These are phyloP conservation scores for Eucalyptus leucophloia DNA, from an alignment of 345 rosid species.

Conservation along the genomic window DNA sequence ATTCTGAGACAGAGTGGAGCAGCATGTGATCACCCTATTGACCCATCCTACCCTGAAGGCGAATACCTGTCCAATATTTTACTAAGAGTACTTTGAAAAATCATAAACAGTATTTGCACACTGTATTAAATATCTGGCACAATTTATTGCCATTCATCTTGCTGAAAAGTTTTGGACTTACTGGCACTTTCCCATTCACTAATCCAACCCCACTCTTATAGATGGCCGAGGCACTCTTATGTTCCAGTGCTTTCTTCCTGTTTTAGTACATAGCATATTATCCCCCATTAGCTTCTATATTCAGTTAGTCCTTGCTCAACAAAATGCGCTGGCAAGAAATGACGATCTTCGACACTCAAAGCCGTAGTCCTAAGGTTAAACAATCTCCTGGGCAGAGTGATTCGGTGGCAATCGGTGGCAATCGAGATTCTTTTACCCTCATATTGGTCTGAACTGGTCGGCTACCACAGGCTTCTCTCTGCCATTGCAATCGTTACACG, in stretches of 20 bases:
- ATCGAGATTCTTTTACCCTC: not conserved
- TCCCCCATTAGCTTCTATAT: not conserved
- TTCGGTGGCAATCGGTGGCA: not conserved
- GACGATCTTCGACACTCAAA: not conserved
- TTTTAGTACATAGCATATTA: not conserved
- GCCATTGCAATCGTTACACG: not conserved
- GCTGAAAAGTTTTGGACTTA: not conserved
- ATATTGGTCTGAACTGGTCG: not conserved
- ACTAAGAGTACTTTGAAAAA: constrained; percentile 30
- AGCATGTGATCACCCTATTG: constrained; percentile 79
- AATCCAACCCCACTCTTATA: not conserved
- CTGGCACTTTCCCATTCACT: not conserved
- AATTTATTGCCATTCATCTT: not conserved
- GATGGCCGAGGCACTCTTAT: not conserved
- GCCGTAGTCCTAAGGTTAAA: not conserved
- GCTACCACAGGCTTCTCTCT: not conserved
- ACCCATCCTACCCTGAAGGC: constrained; percentile 86
- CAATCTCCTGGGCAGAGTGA: not conserved
- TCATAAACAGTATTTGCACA: not conserved
- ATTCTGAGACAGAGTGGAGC: constrained; percentile 62
- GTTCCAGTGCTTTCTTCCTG: not conserved
- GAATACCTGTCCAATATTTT: constrained; percentile 39
- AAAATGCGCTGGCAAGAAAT: not conserved
- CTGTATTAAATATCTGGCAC: not conserved
- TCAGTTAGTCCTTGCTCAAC: not conserved